These are phyloP conservation scores for Vitis hybrid DNA, from an alignment of 177 flowering plant species.

Conservation along the genomic window DNA sequence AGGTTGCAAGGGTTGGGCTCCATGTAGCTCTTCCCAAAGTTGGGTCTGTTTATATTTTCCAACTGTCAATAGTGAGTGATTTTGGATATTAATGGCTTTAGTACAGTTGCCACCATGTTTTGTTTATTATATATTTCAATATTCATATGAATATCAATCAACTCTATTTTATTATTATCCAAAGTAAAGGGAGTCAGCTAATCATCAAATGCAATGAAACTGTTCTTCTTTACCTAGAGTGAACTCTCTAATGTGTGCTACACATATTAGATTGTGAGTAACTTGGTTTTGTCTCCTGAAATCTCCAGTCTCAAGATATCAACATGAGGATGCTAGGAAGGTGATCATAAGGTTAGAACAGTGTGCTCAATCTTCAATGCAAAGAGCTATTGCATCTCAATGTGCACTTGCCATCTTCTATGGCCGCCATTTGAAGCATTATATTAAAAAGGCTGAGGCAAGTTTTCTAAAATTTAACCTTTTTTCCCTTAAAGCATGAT, in stretches of 20 bases:
- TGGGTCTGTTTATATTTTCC: not conserved
- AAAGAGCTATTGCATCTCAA: conserved; percentile 55
- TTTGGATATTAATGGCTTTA: not conserved
- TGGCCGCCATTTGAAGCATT: conserved; percentile 69
- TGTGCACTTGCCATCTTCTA: conserved; percentile 82
- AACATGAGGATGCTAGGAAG: conserved; percentile 48
- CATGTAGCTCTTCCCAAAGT: too few relatives aligned
- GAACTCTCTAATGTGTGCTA: not conserved
- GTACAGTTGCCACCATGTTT: not conserved
- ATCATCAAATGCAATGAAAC: not conserved
- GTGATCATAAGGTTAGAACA: conserved; percentile 75
- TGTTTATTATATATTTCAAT: not conserved
- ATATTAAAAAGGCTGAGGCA: conserved; percentile 78
- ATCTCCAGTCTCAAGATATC: conserved; percentile 56
- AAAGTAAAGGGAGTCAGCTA: too few relatives aligned
- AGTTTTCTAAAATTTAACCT: not conserved
- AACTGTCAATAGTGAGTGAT: not conserved
- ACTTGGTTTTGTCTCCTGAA: not conserved
- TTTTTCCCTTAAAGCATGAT: not conserved
- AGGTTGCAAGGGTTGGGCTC: not conserved
- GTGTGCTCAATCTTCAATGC: conserved; percentile 54
- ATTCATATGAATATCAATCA: not conserved
- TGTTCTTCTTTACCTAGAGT: not conserved
- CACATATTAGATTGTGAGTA: not conserved
- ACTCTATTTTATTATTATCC: too few relatives aligned